Base-by-base conservation (phyloP, 2,329 filamentous ascomycete genomes). In the Didymella arachidicola region DNA sequence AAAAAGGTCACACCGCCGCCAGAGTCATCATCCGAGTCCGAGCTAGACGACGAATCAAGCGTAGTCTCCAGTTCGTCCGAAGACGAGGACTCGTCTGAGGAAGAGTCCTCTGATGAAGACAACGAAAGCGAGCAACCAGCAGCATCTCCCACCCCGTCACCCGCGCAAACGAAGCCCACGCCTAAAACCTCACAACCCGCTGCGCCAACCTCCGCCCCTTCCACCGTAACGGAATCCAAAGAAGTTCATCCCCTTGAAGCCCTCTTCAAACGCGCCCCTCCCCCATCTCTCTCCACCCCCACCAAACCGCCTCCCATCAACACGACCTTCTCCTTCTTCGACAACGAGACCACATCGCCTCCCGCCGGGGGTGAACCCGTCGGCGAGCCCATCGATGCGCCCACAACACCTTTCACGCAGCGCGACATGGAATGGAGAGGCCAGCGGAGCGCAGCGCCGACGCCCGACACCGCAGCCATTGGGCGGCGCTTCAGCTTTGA, bases 391-490 rank as follows among this genome's bases (percentile, higher is more conserved):
- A 22, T 30, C 22, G 62, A 68, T 26, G 57, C 59, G 1, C 93
- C 93, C 12, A 87, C 92, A 77, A 97, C 94, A 0, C 94, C 94
- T 0, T 96, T 88, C 74, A 92, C 91, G 0, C 87, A 88, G 62
- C 86, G 88, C 65, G 94, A 98, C 65, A 81, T 94, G 29, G 89
- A 92, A 67, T 87, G 82, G 78, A 86, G 93, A 61, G 86, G 85
- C 49, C 73, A 91, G n/a, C 86, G 95, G 55, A 97, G 93, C 73
- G 93, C 93, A 6, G 95, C 95, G 2, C 95, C 95, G 0, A 99
- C 95, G 0, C 95, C 95, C 0, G 95, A 99, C 72, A 98, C 95
- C 0, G 92, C 92, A 1, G 87, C 93, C 59, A 87, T 91, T 2
- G 87, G 82, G 39, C 86, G 87, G 27, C 83, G 81, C 56, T 88